Percentiles rank a stretch among this genome's conserved stretches.
These are phyloP conservation scores for Paecilomyces variotii DNA, from an alignment of 2,329 filamentous ascomycete genomes.

Conservation along the genomic window DNA sequence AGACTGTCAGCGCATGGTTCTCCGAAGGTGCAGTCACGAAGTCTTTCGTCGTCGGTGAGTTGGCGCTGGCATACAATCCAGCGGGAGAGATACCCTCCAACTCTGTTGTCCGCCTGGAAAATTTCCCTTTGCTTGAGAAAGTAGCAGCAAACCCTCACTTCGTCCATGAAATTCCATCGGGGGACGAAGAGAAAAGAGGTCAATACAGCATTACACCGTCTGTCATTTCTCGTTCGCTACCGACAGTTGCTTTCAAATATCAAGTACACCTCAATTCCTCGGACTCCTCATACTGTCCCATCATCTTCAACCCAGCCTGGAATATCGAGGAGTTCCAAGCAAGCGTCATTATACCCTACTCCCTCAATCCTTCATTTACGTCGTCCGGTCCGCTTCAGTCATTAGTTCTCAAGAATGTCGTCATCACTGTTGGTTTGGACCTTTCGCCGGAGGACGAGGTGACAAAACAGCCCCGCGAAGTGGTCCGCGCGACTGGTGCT, in stretches of 20 bases:
- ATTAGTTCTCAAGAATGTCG: conserved; percentile 65
- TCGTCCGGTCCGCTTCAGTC: conserved; percentile 34
- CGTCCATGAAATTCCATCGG: conserved; percentile 55
- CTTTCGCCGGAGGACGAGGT: conserved; percentile 28
- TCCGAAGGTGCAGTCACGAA: conserved; percentile 64
- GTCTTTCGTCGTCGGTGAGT: conserved; percentile 73
- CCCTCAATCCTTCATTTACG: conserved; percentile 64
- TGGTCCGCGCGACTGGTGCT: conserved; percentile 32
- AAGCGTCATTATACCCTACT: conserved; percentile 78
- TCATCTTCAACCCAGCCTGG: conserved; percentile 69
- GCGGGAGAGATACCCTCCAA: conserved; percentile 28
- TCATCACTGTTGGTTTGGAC: conserved; percentile 52
- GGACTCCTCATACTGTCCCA: conserved; percentile 55
- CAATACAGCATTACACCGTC: conserved; percentile 71
- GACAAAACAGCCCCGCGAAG: conserved; percentile 40
- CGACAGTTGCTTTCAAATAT: conserved; percentile 82
- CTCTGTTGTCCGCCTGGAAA: conserved; percentile 71
- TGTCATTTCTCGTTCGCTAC: conserved; percentile 57
- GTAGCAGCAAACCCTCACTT: conserved; percentile 92
- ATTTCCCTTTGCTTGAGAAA: conserved; percentile 79
- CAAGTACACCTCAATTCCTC: conserved; percentile 65
- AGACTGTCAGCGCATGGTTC: conserved; percentile 81
- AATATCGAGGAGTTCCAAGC: conserved; percentile 77
- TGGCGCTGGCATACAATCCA: conserved; percentile 74
- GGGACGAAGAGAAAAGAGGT: conserved; percentile 54